phyloP scores from a whole-genome alignment of 2,329 filamentous ascomycete genomes.

The Geosmithia putterillii region DNA sequence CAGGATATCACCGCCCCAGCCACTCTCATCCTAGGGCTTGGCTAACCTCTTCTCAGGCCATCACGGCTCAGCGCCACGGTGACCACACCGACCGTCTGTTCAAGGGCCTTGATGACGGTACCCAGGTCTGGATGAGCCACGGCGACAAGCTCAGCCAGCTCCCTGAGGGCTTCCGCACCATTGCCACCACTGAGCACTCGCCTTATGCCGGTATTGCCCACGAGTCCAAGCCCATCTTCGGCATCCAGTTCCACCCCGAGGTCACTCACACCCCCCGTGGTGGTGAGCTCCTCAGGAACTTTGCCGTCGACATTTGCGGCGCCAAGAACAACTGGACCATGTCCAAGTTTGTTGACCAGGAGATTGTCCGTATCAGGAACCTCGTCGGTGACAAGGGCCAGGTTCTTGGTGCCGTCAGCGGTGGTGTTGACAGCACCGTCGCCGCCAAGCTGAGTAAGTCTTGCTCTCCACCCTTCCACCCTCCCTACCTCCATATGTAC shows the following conservation, averaged over 20 bases:
- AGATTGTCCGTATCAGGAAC: constrained; percentile 67
- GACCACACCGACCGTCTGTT: constrained; percentile 69
- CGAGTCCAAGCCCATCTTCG: constrained; percentile 57
- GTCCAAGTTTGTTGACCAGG: constrained; percentile 68
- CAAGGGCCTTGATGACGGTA: constrained; percentile 52
- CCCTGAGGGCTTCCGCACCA: constrained; percentile 58
- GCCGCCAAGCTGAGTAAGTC: constrained; percentile 55
- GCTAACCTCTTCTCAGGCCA: neutral
- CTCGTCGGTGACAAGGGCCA: constrained; percentile 74
- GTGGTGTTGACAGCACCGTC: constrained; percentile 84
- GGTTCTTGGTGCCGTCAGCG: constrained; percentile 52
- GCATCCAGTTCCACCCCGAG: constrained; percentile 86
- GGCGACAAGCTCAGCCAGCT: constrained; percentile 71
- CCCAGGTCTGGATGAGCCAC: constrained; percentile 78
- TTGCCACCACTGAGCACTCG: constrained; percentile 66
- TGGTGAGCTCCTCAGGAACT: constrained; percentile 65
- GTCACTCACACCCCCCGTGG: constrained; percentile 51
- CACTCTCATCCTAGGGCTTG: neutral
- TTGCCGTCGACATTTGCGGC: constrained; percentile 70
- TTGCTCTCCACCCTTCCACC: too few relatives aligned
- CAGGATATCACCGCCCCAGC: constrained; percentile 19
- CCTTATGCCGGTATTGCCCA: constrained; percentile 73
- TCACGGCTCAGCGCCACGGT: constrained; percentile 10
- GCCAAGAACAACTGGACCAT: constrained; percentile 74
- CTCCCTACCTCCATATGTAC: too few relatives aligned